A percentile compares a stretch with the other conserved stretches of the same genome.
Evolutionary conservation across 2,329 filamentous ascomycete species (phyloP).

Genomic region (Tolypocladium ovalisporum): DNA sequence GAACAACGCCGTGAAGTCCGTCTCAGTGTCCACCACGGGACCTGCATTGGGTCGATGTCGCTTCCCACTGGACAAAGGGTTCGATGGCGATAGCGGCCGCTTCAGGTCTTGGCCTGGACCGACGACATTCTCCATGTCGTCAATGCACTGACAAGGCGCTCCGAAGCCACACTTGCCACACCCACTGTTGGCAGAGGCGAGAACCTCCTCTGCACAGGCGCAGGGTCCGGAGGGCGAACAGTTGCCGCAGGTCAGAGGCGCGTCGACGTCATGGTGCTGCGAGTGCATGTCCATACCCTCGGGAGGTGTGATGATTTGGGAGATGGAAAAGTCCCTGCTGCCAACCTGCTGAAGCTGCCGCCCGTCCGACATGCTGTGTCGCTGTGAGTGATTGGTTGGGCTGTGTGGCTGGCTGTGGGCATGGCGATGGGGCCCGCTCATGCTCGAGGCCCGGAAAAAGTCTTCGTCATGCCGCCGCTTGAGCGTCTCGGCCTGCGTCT

Average conservation of each 20-base stretch:
- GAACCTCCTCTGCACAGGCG: slow-evolving; percentile 47
- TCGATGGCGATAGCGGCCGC: slow-evolving; percentile 36
- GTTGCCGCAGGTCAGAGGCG: slow-evolving; percentile 40
- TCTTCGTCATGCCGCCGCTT: slow-evolving; percentile 18
- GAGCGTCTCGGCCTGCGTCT: slow-evolving; percentile 26
- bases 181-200: slow-evolving; percentile 41
- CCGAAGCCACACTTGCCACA: slow-evolving; percentile 57
- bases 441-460: slow-evolving; percentile 15
- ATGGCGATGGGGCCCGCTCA: slow-evolving; percentile 13
- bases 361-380: slow-evolving; percentile 16
- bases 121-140: slow-evolving; percentile 43
- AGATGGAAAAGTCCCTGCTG: slow-evolving; percentile 39
- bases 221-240: slow-evolving; percentile 43
- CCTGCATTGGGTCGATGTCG: slow-evolving; percentile 32
- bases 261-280: slow-evolving; percentile 16
- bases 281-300: slow-evolving; percentile 25
- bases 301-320: slow-evolving; percentile 45
- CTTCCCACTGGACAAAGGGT: slow-evolving; percentile 38
- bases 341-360: slow-evolving; percentile 12
- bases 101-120: slow-evolving; percentile 30
- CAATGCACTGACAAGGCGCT: slow-evolving; percentile 52
- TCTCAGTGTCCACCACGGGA: slow-evolving; percentile 49
- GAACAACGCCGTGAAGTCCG: slow-evolving; percentile 63
- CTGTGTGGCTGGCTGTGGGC: slow-evolving; percentile 16
- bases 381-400: slow-evolving; percentile 13